Base-by-base conservation (phyloP, 805 yeast species). In the Lipomyces yamadae region DNA sequence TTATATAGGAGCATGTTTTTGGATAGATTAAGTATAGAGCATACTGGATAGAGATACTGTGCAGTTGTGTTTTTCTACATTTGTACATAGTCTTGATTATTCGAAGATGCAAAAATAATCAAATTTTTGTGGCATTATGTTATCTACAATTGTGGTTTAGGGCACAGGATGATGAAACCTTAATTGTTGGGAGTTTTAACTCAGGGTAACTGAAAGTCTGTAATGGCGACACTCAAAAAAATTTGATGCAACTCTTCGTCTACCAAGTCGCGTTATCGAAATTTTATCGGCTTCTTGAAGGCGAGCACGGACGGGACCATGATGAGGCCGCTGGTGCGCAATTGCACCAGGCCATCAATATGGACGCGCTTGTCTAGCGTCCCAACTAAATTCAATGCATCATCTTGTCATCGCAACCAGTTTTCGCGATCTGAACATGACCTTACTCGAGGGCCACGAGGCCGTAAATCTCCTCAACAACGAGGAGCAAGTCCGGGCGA, bases 1-100 rank as follows among this genome's bases (percentile, higher is more conserved):
- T 61, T 57, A 65, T 68, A 15, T 68, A 60, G 34, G 57, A 37
- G 39, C 15, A 42, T 24, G 3, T 15, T 42, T 42, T 42, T 37
- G n/a, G 24, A 8, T 15, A 42, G 48, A 42, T 15, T 42, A 42
- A 1, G 15, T 42, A 42, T 42, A 42, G 48, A 42, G 6, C 48
- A n/a, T 5, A 6, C 7, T 42, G 18, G n/a, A n/a, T 42, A 42
- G 48, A 42, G 18, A 24, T 24, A 3, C n/a, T 13, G 10, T 42
- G 29, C n/a, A 11, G 18, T 42, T 42, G 13, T 4, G 48, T 13
- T 18, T 42, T 42, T 15, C 18, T 42, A 24, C 15, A n/a, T n/a
- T 10, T 42, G 48, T 42, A 42, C 48, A 42, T 42, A 42, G 48
- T 1, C 48, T 7, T 42, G 18, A 35, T 10, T 37, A 11, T 8